These are phyloP conservation scores for Westerdykella ornata DNA, from an alignment of 2,329 filamentous ascomycete species.

Conservation along the genomic window DNA sequence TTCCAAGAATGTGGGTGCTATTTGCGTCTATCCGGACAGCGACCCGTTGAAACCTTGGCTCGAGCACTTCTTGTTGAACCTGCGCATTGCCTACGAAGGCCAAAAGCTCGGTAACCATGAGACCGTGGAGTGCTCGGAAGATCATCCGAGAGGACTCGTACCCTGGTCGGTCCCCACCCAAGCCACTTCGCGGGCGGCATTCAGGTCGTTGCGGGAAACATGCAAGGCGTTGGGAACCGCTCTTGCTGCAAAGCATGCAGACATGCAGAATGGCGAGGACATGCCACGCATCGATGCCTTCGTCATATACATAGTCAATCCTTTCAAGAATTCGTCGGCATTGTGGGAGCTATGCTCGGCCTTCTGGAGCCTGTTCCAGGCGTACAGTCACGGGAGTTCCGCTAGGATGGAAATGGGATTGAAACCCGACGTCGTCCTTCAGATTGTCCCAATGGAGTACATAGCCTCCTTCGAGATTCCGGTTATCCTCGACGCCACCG, in stretches of 20 bases:
- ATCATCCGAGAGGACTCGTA: constrained; percentile 31
- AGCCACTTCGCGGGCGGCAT: constrained; percentile 17
- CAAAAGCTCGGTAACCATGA: constrained; percentile 63
- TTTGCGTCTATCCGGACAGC: constrained; percentile 64
- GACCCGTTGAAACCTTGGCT: constrained; percentile 57
- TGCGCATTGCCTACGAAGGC: constrained; percentile 66
- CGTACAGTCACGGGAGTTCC: constrained; percentile 50
- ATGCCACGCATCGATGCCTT: constrained; percentile 50
- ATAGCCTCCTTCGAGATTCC: constrained; percentile 58
- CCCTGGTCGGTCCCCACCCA: constrained; percentile 19
- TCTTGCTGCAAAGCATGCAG: constrained; percentile 28
- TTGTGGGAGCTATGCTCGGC: constrained; percentile 63
- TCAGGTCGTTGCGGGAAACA: constrained; percentile 29
- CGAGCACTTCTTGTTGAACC: constrained; percentile 58
- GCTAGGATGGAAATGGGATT: constrained; percentile 29
- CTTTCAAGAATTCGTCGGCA: constrained; percentile 54
- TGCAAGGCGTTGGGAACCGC: constrained; percentile 40
- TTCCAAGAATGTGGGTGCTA: constrained; percentile 61
- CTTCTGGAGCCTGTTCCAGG: constrained; percentile 65
- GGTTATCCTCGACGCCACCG: constrained; percentile 54
- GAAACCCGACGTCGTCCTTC: constrained; percentile 61
- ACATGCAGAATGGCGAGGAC: constrained; percentile 31
- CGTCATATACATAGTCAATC: constrained; percentile 71
- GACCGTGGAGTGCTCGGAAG: constrained; percentile 36
- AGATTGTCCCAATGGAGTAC: constrained; percentile 64